Evolutionary conservation across 2,329 filamentous ascomycete species (phyloP).

Genomic region (Diaporthe longicolla): DNA sequence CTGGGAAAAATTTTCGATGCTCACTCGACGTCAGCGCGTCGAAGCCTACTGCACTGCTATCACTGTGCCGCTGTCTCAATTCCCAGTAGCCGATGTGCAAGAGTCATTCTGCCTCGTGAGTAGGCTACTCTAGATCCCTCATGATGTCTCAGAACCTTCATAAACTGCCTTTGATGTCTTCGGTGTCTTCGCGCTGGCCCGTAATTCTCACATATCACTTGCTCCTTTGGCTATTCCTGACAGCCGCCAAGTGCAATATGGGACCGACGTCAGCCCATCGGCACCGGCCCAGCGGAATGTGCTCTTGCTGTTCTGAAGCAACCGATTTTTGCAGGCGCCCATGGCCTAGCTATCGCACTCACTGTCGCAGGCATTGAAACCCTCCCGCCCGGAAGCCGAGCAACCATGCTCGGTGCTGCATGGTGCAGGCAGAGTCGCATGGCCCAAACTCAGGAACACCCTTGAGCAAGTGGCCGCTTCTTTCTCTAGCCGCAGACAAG

Average conservation of each 20-base stretch:
- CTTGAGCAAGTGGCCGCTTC: constrained; percentile 33
- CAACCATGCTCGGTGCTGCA: constrained; percentile 29
- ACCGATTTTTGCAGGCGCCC: background rate
- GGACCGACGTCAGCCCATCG: background rate
- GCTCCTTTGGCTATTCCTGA: background rate
- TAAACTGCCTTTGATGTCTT: too few relatives aligned
- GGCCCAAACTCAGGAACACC: constrained; percentile 33
- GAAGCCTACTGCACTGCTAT: background rate
- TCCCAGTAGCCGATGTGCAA: background rate
- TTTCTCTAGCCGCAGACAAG: constrained; percentile 42
- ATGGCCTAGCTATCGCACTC: constrained; percentile 6
- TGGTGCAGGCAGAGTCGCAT: constrained; percentile 2
- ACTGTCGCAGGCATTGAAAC: constrained; percentile 15
- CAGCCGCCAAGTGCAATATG: background rate
- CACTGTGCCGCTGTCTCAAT: background rate
- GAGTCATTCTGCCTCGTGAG: background rate
- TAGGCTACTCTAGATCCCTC: constrained; percentile 1
- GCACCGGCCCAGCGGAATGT: constrained; percentile 5
- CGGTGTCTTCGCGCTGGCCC: background rate
- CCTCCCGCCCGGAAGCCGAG: constrained; percentile 4
- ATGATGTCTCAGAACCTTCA: background rate
- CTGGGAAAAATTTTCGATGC: constrained; percentile 36
- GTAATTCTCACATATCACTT: constrained; percentile 1
- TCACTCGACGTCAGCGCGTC: background rate
- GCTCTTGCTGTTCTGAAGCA: background rate